These are phyloP conservation scores for Pyrenophora tritici-repentis DNA, from an alignment of 2,329 filamentous ascomycete genomes.

Conservation along the genomic window DNA sequence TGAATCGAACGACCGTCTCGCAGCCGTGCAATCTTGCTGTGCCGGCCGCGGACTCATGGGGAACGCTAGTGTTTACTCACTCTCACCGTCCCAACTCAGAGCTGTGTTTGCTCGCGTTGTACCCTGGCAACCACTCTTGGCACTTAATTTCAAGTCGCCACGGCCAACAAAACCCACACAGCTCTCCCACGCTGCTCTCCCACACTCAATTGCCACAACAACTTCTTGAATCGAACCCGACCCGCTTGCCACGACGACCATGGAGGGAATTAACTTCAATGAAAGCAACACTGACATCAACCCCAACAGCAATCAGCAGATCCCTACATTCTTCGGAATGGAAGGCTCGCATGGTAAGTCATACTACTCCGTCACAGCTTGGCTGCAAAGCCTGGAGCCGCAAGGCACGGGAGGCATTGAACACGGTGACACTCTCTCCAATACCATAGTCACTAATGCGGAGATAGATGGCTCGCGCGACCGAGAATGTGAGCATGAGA, in stretches of 20 bases:
- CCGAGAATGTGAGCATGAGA: not conserved
- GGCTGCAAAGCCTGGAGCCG: too few species aligned
- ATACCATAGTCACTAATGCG: not conserved
- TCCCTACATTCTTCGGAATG: not conserved
- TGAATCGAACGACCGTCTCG: not conserved
- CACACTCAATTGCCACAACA: not conserved
- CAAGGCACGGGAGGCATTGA: not conserved
- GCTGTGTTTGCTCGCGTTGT: conserved; percentile 9
- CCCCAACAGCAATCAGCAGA: not conserved
- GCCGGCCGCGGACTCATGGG: not conserved
- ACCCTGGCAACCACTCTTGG: conserved; percentile 15
- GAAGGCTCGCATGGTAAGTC: conserved; percentile 1
- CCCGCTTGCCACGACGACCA: not conserved
- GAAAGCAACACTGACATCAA: not conserved
- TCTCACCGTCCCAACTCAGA: not conserved
- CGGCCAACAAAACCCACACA: conserved; percentile 1
- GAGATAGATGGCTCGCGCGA: not conserved
- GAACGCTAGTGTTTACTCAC: not conserved
- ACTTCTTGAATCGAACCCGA: not conserved
- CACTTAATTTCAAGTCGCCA: conserved; percentile 4
- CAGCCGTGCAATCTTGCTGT: not conserved
- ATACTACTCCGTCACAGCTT: not conserved
- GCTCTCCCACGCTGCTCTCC: not conserved
- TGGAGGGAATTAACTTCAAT: too few species aligned
- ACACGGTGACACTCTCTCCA: too few species aligned